Evolutionary conservation across 2,329 filamentous ascomycete genomes (phyloP), one percentile per base, ranked within the genome.

Genomic region (Curvularia spicifera): DNA sequence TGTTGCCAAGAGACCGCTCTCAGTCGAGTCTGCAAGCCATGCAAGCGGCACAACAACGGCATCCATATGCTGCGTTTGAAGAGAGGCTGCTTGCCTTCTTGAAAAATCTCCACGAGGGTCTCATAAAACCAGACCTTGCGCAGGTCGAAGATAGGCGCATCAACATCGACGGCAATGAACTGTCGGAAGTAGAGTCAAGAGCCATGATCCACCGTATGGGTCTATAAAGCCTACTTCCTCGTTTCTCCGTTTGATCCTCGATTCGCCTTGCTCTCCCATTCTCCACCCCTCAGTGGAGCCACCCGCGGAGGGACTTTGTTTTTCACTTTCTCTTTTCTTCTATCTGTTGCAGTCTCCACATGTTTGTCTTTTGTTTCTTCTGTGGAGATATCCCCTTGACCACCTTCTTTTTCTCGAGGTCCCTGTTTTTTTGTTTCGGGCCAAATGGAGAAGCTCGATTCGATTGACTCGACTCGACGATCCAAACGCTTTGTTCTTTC

Each of bases 121-220:
- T 83, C 18, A 70, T 79, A 20, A 71, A 76, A 31, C 84, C 84
- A 0, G 73, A 85, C 20, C 76, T 86, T 1, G 66, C 79, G 1
- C 84, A 86, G 61, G 73, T 86, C 4, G 83, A 86, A 61, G 76
- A 75, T 26, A 82, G 82, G 0, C 71, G 78, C 3, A 72, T 77
- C 45, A 73, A 69, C 10, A 69, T 76, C 20, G 63, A 76, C 35
- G 65, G 66, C 4, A 70, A 65, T 33, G 71, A 74, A 44, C 66
- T 76, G 7, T 65, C 70, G 0, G 72, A 73, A 33, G 56, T 49
- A 5, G 73, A 75, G 1, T 73, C 72, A 7, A 59, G 65, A 42
- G 73, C 71, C 8, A 72, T 75, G 68, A 71, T 76, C 39, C 60
- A 64, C 12, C 66, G 73, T 2, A 76, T 76, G 68, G 63, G 69